These are phyloP conservation scores for Leccinum pellstonianum DNA, from an alignment of 768 basidiomycete species.

Conservation along the genomic window DNA sequence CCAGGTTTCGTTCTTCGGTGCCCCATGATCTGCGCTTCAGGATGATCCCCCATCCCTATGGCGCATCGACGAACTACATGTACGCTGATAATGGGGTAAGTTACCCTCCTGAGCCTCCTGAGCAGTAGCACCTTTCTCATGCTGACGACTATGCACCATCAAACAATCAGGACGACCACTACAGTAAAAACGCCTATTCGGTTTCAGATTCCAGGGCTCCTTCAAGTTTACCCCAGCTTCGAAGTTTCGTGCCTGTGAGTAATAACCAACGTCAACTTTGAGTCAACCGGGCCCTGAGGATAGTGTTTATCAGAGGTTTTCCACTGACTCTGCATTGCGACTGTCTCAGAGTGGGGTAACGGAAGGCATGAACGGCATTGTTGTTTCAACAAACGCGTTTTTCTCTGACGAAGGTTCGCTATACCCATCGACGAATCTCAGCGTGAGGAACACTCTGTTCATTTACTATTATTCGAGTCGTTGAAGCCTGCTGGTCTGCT, in stretches of 20 bases:
- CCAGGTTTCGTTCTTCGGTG: constrained; percentile 1
- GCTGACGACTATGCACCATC: background rate
- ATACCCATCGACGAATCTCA: constrained; percentile 6
- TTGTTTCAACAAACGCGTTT: background rate
- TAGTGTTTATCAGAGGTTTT: constrained; percentile 24
- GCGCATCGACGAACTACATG: constrained; percentile 27
- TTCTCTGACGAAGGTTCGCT: constrained; percentile 10
- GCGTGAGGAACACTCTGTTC: constrained; percentile 12
- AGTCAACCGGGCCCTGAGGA: background rate
- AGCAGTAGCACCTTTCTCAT: background rate
- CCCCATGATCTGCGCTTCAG: constrained; percentile 23
- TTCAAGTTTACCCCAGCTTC: constrained; percentile 18
- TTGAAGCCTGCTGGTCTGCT: background rate
- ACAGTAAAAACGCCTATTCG: background rate
- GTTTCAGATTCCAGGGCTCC: constrained; percentile 1
- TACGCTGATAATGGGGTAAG: constrained; percentile 27
- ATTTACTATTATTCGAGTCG: background rate
- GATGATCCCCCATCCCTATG: constrained; percentile 33
- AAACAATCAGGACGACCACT: constrained; percentile 12
- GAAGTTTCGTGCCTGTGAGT: constrained; percentile 31
- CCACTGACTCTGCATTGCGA: constrained; percentile 20
- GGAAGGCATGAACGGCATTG: constrained; percentile 5
- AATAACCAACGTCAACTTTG: background rate
- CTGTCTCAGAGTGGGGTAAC: constrained; percentile 11
- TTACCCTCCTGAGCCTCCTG: background rate